These are phyloP conservation scores for Curvularia spicifera DNA, from an alignment of 2,329 filamentous ascomycete genomes.

Conservation along the genomic window DNA sequence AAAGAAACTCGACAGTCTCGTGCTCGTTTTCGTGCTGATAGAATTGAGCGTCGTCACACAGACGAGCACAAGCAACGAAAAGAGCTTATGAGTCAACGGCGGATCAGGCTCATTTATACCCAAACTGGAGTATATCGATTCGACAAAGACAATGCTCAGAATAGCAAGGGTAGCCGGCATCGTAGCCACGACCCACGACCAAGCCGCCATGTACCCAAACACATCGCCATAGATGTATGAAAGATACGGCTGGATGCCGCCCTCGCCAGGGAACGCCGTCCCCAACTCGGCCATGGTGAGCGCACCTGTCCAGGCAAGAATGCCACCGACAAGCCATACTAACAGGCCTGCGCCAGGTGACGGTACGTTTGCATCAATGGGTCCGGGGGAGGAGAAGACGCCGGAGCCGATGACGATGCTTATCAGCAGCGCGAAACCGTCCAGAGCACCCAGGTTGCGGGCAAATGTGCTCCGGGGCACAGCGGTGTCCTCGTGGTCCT, in stretches of 20 bases:
- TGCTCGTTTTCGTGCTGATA: conserved; percentile 53
- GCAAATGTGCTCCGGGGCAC: conserved; percentile 41
- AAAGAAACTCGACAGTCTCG: conserved; percentile 48
- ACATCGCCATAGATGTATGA: conserved; percentile 66
- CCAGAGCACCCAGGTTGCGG: conserved; percentile 38
- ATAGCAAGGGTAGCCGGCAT: conserved; percentile 71
- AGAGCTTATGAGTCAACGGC: conserved; percentile 50
- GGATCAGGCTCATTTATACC: conserved; percentile 64
- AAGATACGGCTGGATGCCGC: conserved; percentile 69
- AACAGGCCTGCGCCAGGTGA: conserved; percentile 65
- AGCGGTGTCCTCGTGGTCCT: conserved; percentile 24
- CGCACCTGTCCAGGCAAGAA: conserved; percentile 69
- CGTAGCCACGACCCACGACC: conserved; percentile 70
- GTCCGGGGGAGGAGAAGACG: conserved; percentile 69
- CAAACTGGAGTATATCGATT: conserved; percentile 56
- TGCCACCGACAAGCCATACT: conserved; percentile 67
- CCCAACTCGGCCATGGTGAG: conserved; percentile 68
- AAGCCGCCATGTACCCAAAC: conserved; percentile 67
- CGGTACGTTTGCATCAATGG: conserved; percentile 68
- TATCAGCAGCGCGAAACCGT: conserved; percentile 65
- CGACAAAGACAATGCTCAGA: conserved; percentile 66
- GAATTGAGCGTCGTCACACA: conserved; percentile 52
- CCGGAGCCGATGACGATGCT: conserved; percentile 71
- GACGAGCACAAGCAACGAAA: conserved; percentile 48
- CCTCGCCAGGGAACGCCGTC: conserved; percentile 68